Evolutionary conservation across 1,284 basidiomycete genomes (phyloP).

Genomic region (Coniophora puteana): DNA sequence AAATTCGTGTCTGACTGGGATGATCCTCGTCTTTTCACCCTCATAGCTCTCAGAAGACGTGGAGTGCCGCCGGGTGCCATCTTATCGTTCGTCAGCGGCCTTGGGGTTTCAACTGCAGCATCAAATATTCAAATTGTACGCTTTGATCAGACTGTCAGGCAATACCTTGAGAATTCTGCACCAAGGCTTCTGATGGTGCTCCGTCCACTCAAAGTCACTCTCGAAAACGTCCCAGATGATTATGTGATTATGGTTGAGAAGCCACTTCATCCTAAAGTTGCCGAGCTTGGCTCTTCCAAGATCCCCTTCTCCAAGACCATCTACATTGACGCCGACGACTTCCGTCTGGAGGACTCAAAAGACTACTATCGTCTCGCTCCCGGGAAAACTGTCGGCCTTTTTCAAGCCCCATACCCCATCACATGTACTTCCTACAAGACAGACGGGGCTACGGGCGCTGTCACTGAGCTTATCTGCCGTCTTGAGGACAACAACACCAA

Average conservation of each 20-base stretch:
- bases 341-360: conserved; percentile 85
- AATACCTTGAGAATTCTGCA: conserved; percentile 87
- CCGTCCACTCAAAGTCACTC: conserved; percentile 85
- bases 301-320: conserved; percentile 89
- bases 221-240: conserved; percentile 90
- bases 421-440: conserved; percentile 89
- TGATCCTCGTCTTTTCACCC: conserved; percentile 96
- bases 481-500: conserved; percentile 72
- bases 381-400: conserved; percentile 94
- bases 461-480: conserved; percentile 77
- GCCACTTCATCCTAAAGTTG: conserved; percentile 92
- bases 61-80: conserved; percentile 97
- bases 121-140: conserved; percentile 86
- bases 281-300: conserved; percentile 78
- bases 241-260: conserved; percentile 85
- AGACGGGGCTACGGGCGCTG: conserved; percentile 66
- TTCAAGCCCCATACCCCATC: conserved; percentile 93
- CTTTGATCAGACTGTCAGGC: conserved; percentile 88
- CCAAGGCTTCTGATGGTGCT: conserved; percentile 94
- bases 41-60: conserved; percentile 91
- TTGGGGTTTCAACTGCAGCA: conserved; percentile 88
- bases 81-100: conserved; percentile 85
- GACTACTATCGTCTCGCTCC: conserved; percentile 99
- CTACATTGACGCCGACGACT: conserved; percentile 95
- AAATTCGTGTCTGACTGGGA: conserved; percentile 93